Percentiles rank a stretch among this genome's conserved stretches.
Conservation (phyloP, 768 basidiomycete genomes). For the Boletus tomentosulus region DNA sequence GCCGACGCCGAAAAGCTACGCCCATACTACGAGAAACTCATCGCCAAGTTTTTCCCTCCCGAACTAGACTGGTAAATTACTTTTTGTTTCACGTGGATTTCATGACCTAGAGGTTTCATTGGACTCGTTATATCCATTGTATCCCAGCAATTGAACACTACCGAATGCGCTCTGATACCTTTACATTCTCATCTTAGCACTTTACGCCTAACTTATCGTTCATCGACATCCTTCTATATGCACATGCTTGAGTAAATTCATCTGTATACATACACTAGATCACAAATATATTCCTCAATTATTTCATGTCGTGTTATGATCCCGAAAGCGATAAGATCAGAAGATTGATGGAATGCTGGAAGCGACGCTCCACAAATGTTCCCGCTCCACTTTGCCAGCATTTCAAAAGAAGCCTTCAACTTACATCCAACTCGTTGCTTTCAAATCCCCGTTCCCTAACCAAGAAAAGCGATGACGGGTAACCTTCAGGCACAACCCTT, state of each 20-base stretch:
- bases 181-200: background rate
- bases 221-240: conserved; percentile 2
- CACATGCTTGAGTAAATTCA: conserved; percentile 3
- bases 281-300: background rate
- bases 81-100: background rate
- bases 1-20: conserved; percentile 58
- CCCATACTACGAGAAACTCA: conserved; percentile 81
- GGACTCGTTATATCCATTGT: conserved; percentile 3
- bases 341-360: background rate
- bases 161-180: background rate
- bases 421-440: background rate
- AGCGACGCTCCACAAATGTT: conserved; percentile 17
- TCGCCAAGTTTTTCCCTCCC: conserved; percentile 81
- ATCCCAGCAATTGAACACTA: background rate
- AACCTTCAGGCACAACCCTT: conserved; percentile 17
- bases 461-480: conserved; percentile 9
- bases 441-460: background rate
- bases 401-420: background rate
- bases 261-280: background rate
- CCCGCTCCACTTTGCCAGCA: background rate
- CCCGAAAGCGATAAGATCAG: conserved; percentile 18
- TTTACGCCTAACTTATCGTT: conserved; percentile 14
- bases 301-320: background rate
- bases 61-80: conserved; percentile 69
- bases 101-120: conserved; percentile 5